Evolutionary conservation across 169 alveolate genomes (phyloP).

Genomic region (Cryptosporidium baileyi): DNA sequence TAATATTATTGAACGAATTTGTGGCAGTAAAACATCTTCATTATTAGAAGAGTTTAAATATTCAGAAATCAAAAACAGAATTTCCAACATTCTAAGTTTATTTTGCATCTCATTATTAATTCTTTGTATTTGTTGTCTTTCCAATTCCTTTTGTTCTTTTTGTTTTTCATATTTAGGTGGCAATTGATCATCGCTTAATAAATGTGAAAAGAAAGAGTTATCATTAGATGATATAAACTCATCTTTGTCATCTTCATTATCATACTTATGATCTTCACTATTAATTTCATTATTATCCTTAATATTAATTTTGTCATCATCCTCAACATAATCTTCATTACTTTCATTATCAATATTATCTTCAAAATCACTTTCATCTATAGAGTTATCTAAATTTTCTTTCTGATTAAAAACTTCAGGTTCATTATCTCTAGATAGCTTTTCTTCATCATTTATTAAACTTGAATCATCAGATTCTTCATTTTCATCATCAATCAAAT

Average conservation of each 20-base stretch:
- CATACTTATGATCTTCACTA: not conserved
- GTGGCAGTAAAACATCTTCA: not conserved
- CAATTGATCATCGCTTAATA: constrained; percentile 27
- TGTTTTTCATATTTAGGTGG: constrained; percentile 53
- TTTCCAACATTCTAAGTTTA: constrained; percentile 43
- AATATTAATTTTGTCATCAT: not conserved
- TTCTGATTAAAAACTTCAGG: not conserved
- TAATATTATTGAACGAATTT: constrained; percentile 13
- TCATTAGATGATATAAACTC: constrained; percentile 11
- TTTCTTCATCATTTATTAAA: too few relatives aligned
- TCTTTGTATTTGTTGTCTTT: constrained; percentile 25
- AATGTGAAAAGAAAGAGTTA: not conserved
- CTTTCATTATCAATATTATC: not conserved
- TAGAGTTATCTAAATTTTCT: not conserved
- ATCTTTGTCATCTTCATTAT: not conserved
- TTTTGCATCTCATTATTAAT: constrained; percentile 52
- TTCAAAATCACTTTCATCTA: not conserved
- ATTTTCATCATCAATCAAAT: constrained; percentile 16
- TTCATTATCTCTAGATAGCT: too few relatives aligned
- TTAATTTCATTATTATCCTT: too few relatives aligned
- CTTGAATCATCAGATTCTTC: constrained; percentile 10
- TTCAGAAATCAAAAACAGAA: constrained; percentile 12
- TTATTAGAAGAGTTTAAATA: not conserved
- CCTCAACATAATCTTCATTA: not conserved
- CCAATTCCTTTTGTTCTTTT: constrained; percentile 20